These are phyloP conservation scores for Starmera dryadoides DNA, from an alignment of 805 yeast genomes.

Conservation along the genomic window DNA sequence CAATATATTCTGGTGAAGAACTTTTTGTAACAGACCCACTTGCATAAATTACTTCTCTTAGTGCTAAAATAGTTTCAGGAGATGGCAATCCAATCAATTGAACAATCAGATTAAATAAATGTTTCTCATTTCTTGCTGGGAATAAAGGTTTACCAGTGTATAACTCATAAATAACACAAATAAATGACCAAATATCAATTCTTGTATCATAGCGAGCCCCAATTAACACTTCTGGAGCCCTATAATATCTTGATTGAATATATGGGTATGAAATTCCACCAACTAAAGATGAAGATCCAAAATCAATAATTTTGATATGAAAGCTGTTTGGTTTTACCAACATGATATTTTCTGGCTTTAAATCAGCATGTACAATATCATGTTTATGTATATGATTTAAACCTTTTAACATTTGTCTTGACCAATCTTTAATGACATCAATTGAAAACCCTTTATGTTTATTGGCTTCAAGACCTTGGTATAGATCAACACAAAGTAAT, in stretches of 20 bases:
- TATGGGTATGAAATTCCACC: slow-evolving; percentile 71
- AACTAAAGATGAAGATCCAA: slow-evolving; percentile 60
- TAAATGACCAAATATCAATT: slow-evolving; percentile 90
- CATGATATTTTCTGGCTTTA: slow-evolving; percentile 83
- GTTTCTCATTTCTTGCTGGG: slow-evolving; percentile 78
- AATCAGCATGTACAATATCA: slow-evolving; percentile 71
- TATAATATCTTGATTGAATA: slow-evolving; percentile 73
- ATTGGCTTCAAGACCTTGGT: slow-evolving; percentile 46
- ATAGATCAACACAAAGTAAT: slow-evolving; percentile 57
- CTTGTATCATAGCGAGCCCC: slow-evolving; percentile 72
- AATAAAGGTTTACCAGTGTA: slow-evolving; percentile 80
- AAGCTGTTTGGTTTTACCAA: slow-evolving; percentile 35
- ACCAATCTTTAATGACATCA: slow-evolving; percentile 34
- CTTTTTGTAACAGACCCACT: slow-evolving; percentile 25
- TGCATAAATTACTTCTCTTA: slow-evolving; percentile 30
- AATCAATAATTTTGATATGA: slow-evolving; percentile 66
- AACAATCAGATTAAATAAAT: slow-evolving; percentile 67
- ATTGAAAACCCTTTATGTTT: slow-evolving; percentile 43
- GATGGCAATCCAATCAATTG: slow-evolving; percentile 82
- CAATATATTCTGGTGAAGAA: slow-evolving; percentile 7
- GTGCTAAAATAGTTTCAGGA: slow-evolving; percentile 26
- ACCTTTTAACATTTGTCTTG: slow-evolving; percentile 51
- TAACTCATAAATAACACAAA: slow-evolving; percentile 83
- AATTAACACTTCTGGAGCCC: slow-evolving; percentile 72
- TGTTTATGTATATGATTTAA: slow-evolving; percentile 49